Conservation (phyloP, 1,284 basidiomycete genomes). For the Cryptococcus sp. region DNA sequence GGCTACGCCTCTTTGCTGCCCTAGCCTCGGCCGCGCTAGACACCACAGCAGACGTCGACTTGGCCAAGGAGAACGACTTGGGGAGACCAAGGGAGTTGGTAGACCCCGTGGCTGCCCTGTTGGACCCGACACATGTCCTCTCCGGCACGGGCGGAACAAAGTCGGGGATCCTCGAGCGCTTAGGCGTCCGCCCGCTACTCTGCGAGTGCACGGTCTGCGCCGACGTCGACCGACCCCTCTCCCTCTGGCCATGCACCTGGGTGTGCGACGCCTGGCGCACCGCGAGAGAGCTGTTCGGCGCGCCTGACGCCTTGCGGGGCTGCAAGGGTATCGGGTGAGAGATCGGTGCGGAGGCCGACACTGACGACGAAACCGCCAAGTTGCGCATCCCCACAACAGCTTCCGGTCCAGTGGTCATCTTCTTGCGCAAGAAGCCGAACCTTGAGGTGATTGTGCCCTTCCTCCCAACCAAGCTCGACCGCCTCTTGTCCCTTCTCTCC, state of each 20-base stretch:
- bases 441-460: slow-evolving; percentile 18
- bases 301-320: not conserved
- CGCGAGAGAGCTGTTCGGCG: not conserved
- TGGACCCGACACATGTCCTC: not conserved
- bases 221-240: slow-evolving; percentile 12
- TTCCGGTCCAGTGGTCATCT: slow-evolving; percentile 6
- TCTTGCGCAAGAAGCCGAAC: slow-evolving; percentile 1
- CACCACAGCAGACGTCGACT: not conserved
- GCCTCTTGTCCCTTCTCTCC: slow-evolving; percentile 16
- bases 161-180: slow-evolving; percentile 21
- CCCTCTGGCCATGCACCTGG: slow-evolving; percentile 3
- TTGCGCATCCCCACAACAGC: not conserved
- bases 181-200: slow-evolving; percentile 7
- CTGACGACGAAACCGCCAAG: not conserved
- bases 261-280: not conserved
- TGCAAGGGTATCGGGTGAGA: not conserved
- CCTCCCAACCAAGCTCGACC: slow-evolving; percentile 20
- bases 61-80: slow-evolving; percentile 14
- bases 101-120: slow-evolving; percentile 9
- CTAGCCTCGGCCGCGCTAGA: not conserved
- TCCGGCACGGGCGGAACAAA: slow-evolving; percentile 14
- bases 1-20: slow-evolving; percentile 23
- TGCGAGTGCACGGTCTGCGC: slow-evolving; percentile 17
- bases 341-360: not conserved
- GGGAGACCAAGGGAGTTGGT: slow-evolving; percentile 26